Percentiles rank a stretch among this genome's conserved stretches.
Conservation (phyloP, 2,329 filamentous ascomycete genomes). For the Sphaceloma murrayae region DNA sequence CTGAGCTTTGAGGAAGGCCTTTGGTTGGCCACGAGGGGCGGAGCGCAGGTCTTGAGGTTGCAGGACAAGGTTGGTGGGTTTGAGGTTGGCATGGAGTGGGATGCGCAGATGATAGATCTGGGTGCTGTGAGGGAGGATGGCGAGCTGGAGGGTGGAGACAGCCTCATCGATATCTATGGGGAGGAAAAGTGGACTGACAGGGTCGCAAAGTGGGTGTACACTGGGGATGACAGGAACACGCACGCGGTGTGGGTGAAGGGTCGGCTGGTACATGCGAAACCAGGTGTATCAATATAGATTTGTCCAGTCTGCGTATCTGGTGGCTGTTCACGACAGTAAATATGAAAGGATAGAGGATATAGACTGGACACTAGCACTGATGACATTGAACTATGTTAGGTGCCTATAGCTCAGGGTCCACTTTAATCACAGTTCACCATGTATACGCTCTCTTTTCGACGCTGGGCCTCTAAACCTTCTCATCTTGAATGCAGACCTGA, state of each 20-base stretch:
- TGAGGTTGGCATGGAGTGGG: conserved; percentile 78
- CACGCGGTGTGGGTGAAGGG: conserved; percentile 83
- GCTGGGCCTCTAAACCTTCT: too few relatives aligned
- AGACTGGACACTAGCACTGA: too few relatives aligned
- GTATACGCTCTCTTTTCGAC: too few relatives aligned
- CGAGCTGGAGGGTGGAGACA: conserved; percentile 35
- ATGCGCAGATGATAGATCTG: conserved; percentile 59
- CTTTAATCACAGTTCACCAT: too few relatives aligned
- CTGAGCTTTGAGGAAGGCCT: conserved; percentile 78
- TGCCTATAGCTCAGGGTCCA: too few relatives aligned
- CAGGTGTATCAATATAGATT: not conserved
- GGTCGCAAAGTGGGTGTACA: conserved; percentile 90
- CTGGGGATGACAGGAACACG: conserved; percentile 87
- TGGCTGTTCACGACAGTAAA: too few relatives aligned
- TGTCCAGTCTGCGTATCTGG: too few relatives aligned
- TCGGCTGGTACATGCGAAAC: conserved; percentile 58
- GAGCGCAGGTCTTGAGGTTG: conserved; percentile 71
- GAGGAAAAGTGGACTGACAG: conserved; percentile 82
- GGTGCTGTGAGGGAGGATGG: conserved; percentile 19
- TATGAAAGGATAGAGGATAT: not conserved
- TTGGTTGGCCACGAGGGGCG: conserved; percentile 79
- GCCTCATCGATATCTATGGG: conserved; percentile 79
- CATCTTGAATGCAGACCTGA: too few relatives aligned
- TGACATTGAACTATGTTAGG: too few relatives aligned
- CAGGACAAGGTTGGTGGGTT: conserved; percentile 66